Evolutionary conservation across 2,329 filamentous ascomycete genomes (phyloP), one percentile per base, ranked within the genome.

Genomic region (Rugonectria rugulosa): DNA sequence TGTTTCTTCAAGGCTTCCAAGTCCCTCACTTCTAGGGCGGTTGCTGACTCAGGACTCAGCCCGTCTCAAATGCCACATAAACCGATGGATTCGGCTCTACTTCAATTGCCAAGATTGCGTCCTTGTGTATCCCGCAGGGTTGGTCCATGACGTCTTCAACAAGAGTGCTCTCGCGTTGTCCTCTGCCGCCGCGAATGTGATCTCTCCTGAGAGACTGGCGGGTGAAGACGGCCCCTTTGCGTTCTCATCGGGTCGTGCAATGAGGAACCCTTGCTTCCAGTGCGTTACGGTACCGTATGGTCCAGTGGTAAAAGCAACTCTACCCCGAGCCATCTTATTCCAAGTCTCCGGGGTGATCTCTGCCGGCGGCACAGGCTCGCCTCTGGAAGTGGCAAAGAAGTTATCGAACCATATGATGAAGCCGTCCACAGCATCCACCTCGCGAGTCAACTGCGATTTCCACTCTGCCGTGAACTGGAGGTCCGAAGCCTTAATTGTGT

Each of bases 391-490:
- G 62, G 89, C 84, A 75, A 97, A 97, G 79, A 95, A 95, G 20
- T 89, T 94, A 72, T 98, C 94, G 71, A 97, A 97, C 91, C 93
- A 97, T 64, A 97, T 83, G 12, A 92, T 81, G 73, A 92, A 96
- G 5, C 91, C 94, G 69, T 97, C 92, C n/a, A 97, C 77, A 2
- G 80, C 77, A 56, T 90, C 86, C 51, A 88, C 78, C 57, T 89
- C 83, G 38, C 81, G 76, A 1, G 79, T 81, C 6, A 95, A 69
- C 14, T 78, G 82, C 9, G 87, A 82, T 50, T 81, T 71, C 78
- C 92, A 96, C 4, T 82, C 75, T 8, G 86, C 84, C 41, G 84
- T 84, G 76, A 97, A 97, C 14, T 85, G 82, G 15, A 97, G 80
- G 64, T 97, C 91, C 31, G 87, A 80, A 1, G 86, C 79, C 19